Evolutionary conservation across 164 flowering plant genomes (phyloP), one percentile per base, ranked within the genome.

Genomic region (Stephania yunnanensis): DNA sequence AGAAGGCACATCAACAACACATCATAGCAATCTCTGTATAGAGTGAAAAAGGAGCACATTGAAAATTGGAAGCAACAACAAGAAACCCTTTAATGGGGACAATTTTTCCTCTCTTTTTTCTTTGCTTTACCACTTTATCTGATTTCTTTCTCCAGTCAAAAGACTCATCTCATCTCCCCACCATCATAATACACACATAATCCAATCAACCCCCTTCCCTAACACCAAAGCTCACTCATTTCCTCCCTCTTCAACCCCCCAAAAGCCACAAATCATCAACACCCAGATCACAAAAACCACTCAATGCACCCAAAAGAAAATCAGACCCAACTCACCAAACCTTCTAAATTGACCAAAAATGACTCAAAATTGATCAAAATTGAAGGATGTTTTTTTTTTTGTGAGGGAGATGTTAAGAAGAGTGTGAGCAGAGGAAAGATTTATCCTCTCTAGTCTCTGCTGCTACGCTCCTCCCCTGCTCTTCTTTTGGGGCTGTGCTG

Each of bases 211-310:
- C 83, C 81, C 71, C 77, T 80, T 70, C 83, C 70, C 82, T 48
- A 81, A 78, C 72, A 81, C 83, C 85, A 79, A 83, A 75, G 79
- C 78, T 70, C 74, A 53, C 81, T 30, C 69, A 13, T 45, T 76
- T 64, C 30, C 29, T 75, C 79, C 80, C 77, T 77, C 76, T 78
- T 81, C 80, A 84, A 83, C 81, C 81, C 73, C 81, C 73, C 81
- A 61, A 68, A 87, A 87, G 82, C 83, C 58, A 58, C 81, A 82
- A 83, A 89, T 85, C 86, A 85, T 86, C 87, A 85, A 84, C 84
- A 85, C 75, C 81, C 80, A 83, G 79, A 82, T 76, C 78, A 75
- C 74, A 69, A 55, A 63, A 44, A 74, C 12, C 69, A 70, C 66
- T 63, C 76, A 55, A 53, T 61, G 4, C 66, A 61, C 11, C 25